Base-by-base conservation (phyloP, 768 basidiomycete species). In the Suillus alpinus region DNA sequence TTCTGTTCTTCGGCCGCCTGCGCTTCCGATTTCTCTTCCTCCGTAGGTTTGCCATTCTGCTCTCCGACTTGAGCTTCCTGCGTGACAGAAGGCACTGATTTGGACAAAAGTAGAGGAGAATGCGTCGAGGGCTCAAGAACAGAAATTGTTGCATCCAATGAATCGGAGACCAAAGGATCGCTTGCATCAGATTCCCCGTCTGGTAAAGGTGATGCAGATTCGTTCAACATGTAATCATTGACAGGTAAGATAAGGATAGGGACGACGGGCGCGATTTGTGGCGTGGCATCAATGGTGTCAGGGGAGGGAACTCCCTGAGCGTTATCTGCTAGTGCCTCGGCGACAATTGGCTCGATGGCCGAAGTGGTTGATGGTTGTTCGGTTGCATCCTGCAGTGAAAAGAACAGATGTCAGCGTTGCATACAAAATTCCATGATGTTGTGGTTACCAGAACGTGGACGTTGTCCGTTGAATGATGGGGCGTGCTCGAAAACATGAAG, bases 181-280 rank as follows among this genome's bases (percentile, higher is more conserved):
- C 49, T 6, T n/a, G 29, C 29, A n/a, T 55, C 53, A 26, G 23
- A 58, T 23, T 26, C 51, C 52, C 18, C 26, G n/a, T 53, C 52
- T 1, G 40, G 51, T 43, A 58, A 60, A 52, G 52, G 59, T 18
- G 65, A 63, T 3, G 53, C 39, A 53, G 69, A 58, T 31, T 61
- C 62, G 37, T 65, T 58, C 2, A 73, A 73, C 64, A 72, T 75
- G 63, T 76, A 71, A 67, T 81, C 77, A 59, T 77, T 79, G 51
- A 80, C 77, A 14, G 80, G 78, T 4, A 79, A 68, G 47, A 78
- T 75, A 61, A 72, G 37, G 14, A 80, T 75, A 43, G 77, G 75
- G 3, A 79, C 68, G 9, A 67, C 64, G 49, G 78, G 72, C 3
- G 76, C 73, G 1, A 63, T 51, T 12, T 73, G 63, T 6, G 64